Percentiles rank a stretch among this genome's conserved stretches.
Evolutionary conservation across 2,329 filamentous ascomycete genomes (phyloP).

Genomic region (Tolypocladium inflatum): DNA sequence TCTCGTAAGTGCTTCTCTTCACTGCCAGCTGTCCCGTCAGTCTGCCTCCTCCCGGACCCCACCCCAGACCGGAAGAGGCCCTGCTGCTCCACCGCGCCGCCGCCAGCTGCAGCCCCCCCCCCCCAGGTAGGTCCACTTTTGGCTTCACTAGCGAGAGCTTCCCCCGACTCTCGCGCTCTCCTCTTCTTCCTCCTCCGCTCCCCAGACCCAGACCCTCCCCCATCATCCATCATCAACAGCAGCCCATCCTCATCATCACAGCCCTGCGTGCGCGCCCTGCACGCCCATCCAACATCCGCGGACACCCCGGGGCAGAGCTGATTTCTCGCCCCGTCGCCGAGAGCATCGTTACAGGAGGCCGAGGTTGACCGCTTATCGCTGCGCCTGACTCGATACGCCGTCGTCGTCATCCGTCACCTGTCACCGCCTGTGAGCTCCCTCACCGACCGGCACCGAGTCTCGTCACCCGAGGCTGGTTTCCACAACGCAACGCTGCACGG

Average conservation of each 20-base stretch:
- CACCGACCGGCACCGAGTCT: neutral
- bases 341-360: neutral
- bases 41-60: neutral
- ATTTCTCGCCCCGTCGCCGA: neutral
- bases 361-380: neutral
- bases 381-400: neutral
- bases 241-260: neutral
- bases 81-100: neutral
- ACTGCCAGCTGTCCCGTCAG: neutral
- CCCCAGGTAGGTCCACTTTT: neutral
- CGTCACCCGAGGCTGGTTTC: neutral
- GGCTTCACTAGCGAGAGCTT: neutral
- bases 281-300: neutral
- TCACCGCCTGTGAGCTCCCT: constrained; percentile 3
- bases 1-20: no score
- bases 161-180: neutral
- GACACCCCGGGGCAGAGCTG: neutral
- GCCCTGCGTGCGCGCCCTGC: neutral
- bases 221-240: neutral
- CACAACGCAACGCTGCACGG: neutral
- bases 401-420: neutral
- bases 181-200: neutral
- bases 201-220: neutral
- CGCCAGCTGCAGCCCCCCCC: neutral
- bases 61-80: neutral